Evolutionary conservation across 2,329 filamentous ascomycete species (phyloP).

Genomic region (Aureobasidium pullulans): DNA sequence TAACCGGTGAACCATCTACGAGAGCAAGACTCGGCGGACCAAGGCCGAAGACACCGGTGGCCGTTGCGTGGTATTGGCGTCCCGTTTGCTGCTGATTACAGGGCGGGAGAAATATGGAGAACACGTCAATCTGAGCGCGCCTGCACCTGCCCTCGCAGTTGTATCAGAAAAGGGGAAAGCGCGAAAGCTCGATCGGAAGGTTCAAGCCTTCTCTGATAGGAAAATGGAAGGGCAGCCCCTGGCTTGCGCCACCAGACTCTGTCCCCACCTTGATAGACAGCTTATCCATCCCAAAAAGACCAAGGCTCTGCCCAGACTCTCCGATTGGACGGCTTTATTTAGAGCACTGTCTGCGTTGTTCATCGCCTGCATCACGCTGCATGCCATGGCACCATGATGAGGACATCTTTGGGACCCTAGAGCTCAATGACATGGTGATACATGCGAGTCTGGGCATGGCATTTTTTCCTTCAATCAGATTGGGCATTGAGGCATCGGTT

Average conservation of each 20-base stretch:
- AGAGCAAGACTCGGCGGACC: neutral
- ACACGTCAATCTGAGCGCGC: neutral
- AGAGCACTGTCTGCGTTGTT: slow-evolving; percentile 8
- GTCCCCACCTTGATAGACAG: neutral
- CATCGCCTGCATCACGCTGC: slow-evolving; percentile 6
- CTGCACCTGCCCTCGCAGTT: slow-evolving; percentile 9
- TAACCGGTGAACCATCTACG: slow-evolving; percentile 4
- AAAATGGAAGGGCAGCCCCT: slow-evolving; percentile 5
- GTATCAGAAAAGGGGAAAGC: slow-evolving; percentile 6
- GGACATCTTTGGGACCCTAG: slow-evolving; percentile 1
- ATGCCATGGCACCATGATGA: neutral
- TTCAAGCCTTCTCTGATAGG: neutral
- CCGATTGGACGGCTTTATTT: slow-evolving; percentile 12
- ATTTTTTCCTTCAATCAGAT: neutral
- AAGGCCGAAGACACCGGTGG: neutral
- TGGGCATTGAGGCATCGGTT: neutral
- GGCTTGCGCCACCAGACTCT: slow-evolving; percentile 1
- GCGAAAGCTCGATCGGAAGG: neutral
- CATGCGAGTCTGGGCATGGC: neutral
- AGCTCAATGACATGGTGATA: slow-evolving; percentile 5
- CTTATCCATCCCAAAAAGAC: neutral
- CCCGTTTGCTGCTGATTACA: neutral
- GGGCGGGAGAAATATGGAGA: neutral
- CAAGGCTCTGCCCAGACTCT: neutral
- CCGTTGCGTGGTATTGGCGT: neutral